These are phyloP conservation scores for Pyrus betulifolia DNA, from an alignment of 306 rosid species.

Conservation along the genomic window DNA sequence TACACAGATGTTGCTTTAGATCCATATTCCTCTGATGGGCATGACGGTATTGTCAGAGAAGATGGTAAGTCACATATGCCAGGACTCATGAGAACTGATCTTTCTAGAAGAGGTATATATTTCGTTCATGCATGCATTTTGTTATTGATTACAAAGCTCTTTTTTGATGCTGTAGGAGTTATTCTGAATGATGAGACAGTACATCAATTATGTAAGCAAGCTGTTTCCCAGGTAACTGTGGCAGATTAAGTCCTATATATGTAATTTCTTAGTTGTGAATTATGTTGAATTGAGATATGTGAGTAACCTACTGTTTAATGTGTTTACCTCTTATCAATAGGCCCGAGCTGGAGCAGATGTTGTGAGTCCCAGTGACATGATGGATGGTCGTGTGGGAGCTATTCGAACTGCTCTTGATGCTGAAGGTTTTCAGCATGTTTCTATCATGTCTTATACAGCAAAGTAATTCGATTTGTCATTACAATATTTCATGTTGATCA, in stretches of 20 bases:
- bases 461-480: conserved; percentile 41
- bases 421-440: conserved; percentile 89
- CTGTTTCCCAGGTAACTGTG: conserved; percentile 85
- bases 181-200: conserved; percentile 95
- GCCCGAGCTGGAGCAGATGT: conserved; percentile 98
- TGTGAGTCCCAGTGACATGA: conserved; percentile 98
- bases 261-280: conserved; percentile 5
- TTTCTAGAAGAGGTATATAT: conserved; percentile 11
- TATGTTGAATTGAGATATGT: background rate
- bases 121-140: conserved; percentile 3
- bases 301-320: background rate
- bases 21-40: conserved; percentile 96
- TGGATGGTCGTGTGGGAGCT: conserved; percentile 97
- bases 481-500: background rate
- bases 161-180: conserved; percentile 58
- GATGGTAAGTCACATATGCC: conserved; percentile 55
- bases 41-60: conserved; percentile 94
- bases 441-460: conserved; percentile 92
- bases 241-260: conserved; percentile 2
- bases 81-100: background rate
- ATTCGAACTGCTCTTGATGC: conserved; percentile 85
- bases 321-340: conserved; percentile 28
- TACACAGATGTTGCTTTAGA: conserved; percentile 96
- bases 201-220: conserved; percentile 89
- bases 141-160: conserved; percentile 15